Evolutionary conservation across 805 yeast species (phyloP), one percentile per base, ranked within the genome.

Genomic region (Isabelozyma gotoi): DNA sequence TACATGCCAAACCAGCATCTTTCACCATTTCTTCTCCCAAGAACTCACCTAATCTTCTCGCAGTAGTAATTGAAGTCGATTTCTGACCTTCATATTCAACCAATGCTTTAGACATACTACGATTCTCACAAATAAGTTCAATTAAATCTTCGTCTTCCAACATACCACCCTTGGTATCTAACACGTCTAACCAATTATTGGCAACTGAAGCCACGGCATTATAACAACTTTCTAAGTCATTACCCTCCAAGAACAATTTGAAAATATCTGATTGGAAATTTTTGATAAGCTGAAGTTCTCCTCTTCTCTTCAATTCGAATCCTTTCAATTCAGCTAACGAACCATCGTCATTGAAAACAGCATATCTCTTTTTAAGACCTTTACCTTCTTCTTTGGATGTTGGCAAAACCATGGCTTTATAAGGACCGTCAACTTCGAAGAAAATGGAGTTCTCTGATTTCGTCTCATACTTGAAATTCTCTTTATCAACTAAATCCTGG

Each of bases 351-450:
- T 94, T 94, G 68, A 94, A 94, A 4, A 94, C 99, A 2, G 99
- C 99, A 58, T 94, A 94, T 56, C 99, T 78, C 57, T 94, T 94
- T 63, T 94, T 94, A 58, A 94, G 75, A 51, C 97, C 97, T 65
- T 91, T 91, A 37, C 96, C 98, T 73, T 95, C 98, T 60, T 94
- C 99, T 50, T 89, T 88, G 0, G 98, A 92, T 0, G 98, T 90
- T 4, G 99, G 99, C 40, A 94, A 74, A 44, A 94, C 80, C 99
- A 94, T 94, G 0, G 99, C 99, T 56, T 82, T 86, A 61, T 94
- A 94, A 1, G 99, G 99, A 8, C 99, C 99, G 70, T 94, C 99
- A 15, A 95, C 97, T 62, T 94, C 99, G 53, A 94, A 94, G 68
- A 92, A 92, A 65, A 94, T 94, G 12, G 97, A 86, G 63, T 94